These are phyloP conservation scores for Linderniella brevidens DNA, from an alignment of 257 asterid genomes.

Conservation along the genomic window DNA sequence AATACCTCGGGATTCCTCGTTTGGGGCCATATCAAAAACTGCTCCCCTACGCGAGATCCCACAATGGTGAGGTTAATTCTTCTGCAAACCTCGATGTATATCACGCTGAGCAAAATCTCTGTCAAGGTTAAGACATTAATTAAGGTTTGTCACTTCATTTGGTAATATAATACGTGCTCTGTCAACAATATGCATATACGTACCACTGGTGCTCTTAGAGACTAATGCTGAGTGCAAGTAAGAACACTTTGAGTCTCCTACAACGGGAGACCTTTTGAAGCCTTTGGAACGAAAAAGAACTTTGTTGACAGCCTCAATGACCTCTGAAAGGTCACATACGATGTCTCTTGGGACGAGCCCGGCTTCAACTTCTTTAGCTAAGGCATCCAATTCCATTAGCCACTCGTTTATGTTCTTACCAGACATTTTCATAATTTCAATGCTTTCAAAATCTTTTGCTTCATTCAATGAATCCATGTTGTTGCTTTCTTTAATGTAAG, in stretches of 20 bases:
- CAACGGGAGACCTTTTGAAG: conserved; percentile 59
- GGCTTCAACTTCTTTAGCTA: conserved; percentile 81
- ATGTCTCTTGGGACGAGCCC: conserved; percentile 72
- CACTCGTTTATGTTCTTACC: conserved; percentile 65
- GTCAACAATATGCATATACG: no score
- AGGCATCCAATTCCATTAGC: conserved; percentile 59
- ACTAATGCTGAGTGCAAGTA: conserved; percentile 76
- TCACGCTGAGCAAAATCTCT: conserved; percentile 87
- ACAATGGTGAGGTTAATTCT: conserved; percentile 78
- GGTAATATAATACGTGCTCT: no score
- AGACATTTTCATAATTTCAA: conserved; percentile 60
- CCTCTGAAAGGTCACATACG: conserved; percentile 66
- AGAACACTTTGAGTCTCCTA: conserved; percentile 63
- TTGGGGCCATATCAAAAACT: conserved; percentile 90
- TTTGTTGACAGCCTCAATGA: conserved; percentile 72
- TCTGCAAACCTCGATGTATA: conserved; percentile 89
- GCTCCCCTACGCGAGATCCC: conserved; percentile 99
- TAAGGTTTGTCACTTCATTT: no score
- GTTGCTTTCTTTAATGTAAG: conserved; percentile 45
- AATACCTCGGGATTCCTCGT: conserved; percentile 87
- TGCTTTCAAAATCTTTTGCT: conserved; percentile 24
- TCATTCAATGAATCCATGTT: conserved; percentile 17
- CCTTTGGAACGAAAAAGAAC: conserved; percentile 64
- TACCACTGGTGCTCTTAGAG: conserved; percentile 71
- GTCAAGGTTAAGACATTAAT: conserved; percentile 2